Conservation (phyloP, 2,329 filamentous ascomycete species). For the Triangularia setosa region DNA sequence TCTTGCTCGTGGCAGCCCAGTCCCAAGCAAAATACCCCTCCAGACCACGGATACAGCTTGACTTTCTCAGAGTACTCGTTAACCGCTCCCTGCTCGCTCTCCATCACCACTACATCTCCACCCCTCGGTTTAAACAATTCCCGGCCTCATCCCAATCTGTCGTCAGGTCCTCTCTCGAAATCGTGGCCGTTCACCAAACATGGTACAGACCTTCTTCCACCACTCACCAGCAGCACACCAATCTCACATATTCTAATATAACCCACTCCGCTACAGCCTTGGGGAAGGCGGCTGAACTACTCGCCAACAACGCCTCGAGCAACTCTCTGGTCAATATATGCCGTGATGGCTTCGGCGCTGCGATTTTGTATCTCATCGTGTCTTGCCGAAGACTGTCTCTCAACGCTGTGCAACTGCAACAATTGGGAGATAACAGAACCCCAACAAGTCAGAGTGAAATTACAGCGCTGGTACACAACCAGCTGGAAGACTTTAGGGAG, state of each 20-base stretch:
- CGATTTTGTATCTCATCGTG: conserved; percentile 23
- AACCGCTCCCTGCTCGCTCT: conserved; percentile 26
- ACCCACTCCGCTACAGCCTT: too few species aligned
- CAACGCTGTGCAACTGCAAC: neutral
- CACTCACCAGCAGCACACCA: neutral
- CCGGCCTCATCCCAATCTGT: conserved; percentile 15
- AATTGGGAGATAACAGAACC: neutral
- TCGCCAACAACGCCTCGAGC: neutral
- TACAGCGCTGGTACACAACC: conserved; percentile 12
- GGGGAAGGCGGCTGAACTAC: neutral
- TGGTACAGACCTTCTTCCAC: conserved; percentile 8
- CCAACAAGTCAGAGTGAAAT: neutral
- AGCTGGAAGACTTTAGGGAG: conserved; percentile 17
- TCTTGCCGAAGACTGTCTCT: conserved; percentile 17
- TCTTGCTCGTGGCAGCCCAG: conserved; percentile 1
- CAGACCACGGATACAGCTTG: conserved; percentile 14
- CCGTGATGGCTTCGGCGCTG: conserved; percentile 26
- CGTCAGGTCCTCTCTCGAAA: conserved; percentile 20
- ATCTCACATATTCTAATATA: too few species aligned
- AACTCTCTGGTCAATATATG: conserved; percentile 25
- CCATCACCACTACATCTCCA: conserved; percentile 21
- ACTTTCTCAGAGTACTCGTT: conserved; percentile 23
- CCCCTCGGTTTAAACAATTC: neutral
- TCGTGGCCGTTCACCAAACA: conserved; percentile 24
- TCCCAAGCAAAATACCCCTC: neutral